Evolutionary conservation across 306 rosid genomes (phyloP).

Genomic region (Elaeagnus macrophylla): DNA sequence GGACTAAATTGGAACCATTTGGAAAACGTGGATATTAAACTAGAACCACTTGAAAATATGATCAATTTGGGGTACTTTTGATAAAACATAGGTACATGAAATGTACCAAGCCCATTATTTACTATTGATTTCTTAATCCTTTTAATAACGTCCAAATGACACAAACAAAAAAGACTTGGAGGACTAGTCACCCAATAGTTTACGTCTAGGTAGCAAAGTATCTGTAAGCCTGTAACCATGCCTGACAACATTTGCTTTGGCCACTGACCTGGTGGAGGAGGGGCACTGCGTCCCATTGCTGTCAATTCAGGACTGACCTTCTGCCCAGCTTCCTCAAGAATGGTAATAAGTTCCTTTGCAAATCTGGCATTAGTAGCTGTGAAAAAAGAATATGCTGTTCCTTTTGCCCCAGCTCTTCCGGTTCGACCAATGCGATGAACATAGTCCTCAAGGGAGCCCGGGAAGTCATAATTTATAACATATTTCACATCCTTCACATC

Average conservation of each 20-base stretch:
- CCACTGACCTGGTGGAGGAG: slow-evolving; percentile 85
- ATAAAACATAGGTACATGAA: too few species aligned
- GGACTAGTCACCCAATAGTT: too few species aligned
- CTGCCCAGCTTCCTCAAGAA: slow-evolving; percentile 96
- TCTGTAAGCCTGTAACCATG: too few species aligned
- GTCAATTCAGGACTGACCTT: slow-evolving; percentile 85
- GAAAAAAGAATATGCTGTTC: slow-evolving; percentile 94
- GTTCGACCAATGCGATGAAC: slow-evolving; percentile 98
- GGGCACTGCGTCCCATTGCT: slow-evolving; percentile 96
- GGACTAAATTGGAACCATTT: too few species aligned
- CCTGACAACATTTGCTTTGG: background rate
- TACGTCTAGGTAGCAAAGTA: too few species aligned
- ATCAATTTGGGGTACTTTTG: too few species aligned
- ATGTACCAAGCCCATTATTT: too few species aligned
- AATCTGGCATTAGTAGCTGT: slow-evolving; percentile 96
- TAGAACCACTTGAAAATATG: too few species aligned
- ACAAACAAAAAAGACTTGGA: too few species aligned
- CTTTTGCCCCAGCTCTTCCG: slow-evolving; percentile 98
- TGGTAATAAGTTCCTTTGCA: slow-evolving; percentile 73
- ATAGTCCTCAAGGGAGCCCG: slow-evolving; percentile 96
- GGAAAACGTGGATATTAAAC: too few species aligned
- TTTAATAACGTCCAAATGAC: too few species aligned
- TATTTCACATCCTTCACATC: slow-evolving; percentile 94
- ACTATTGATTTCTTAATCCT: too few species aligned
- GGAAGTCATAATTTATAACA: slow-evolving; percentile 90